Conservation (phyloP, 331 rosid genomes). For the Phaseolus coccineus region DNA sequence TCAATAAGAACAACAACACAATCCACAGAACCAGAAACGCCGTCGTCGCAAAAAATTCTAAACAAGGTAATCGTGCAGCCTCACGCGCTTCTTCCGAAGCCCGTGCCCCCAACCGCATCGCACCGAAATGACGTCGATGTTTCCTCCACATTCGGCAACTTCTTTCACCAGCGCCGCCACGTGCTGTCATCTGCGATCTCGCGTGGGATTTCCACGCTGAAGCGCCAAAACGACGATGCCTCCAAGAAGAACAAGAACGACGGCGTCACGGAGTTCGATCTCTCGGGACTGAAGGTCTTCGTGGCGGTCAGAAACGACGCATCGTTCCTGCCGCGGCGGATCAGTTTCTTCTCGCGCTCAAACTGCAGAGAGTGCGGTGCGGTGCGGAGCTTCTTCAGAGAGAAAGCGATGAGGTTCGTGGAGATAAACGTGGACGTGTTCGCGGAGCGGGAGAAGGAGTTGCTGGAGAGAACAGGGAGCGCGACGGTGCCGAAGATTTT, state of each 20-base stretch:
- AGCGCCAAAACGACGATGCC: conserved; percentile 37
- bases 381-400: conserved; percentile 67
- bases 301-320: conserved; percentile 50
- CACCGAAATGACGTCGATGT: conserved; percentile 28
- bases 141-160: conserved; percentile 42
- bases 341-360: conserved; percentile 86
- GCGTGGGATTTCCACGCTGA: conserved; percentile 58
- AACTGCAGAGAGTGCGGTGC: conserved; percentile 87
- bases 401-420: conserved; percentile 65
- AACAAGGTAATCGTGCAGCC: conserved; percentile 53
- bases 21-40: background rate
- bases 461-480: conserved; percentile 64
- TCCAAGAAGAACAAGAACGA: background rate
- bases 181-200: conserved; percentile 62
- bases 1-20: background rate
- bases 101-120: conserved; percentile 59
- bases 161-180: conserved; percentile 64
- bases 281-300: conserved; percentile 70
- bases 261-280: conserved; percentile 64
- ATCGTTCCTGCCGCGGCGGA: conserved; percentile 49
- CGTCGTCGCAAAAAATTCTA: conserved; percentile 5
- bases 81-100: conserved; percentile 77
- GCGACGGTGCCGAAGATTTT: conserved; percentile 81
- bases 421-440: conserved; percentile 92
- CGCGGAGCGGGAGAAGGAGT: conserved; percentile 67